phyloP scores from a whole-genome alignment of 441 rosid genomes.

The California macrophylla region DNA sequence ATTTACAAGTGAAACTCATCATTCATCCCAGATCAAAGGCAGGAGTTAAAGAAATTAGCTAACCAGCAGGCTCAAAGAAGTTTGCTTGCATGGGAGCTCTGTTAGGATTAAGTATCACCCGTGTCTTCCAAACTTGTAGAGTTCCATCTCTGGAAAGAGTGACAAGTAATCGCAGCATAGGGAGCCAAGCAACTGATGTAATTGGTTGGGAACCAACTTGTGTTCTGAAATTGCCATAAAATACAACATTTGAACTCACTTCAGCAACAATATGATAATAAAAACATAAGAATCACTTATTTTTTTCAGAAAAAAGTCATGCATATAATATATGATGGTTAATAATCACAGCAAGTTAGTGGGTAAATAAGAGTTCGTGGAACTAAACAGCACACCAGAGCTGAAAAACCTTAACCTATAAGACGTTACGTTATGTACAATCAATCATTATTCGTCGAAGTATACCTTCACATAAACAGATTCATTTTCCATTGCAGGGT shows the following conservation, averaged over 20 bases:
- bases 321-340: neutral
- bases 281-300: neutral
- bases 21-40: neutral
- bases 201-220: slow-evolving; percentile 98
- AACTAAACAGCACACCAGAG: neutral
- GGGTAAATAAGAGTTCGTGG: neutral
- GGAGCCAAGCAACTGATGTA: slow-evolving; percentile 80
- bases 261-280: neutral
- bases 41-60: slow-evolving; percentile 17
- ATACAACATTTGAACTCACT: slow-evolving; percentile 1
- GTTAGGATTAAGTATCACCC: slow-evolving; percentile 71
- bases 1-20: neutral
- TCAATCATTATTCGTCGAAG: neutral
- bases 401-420: neutral
- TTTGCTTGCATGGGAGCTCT: slow-evolving; percentile 88
- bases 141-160: slow-evolving; percentile 88
- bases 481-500: neutral
- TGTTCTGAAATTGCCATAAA: slow-evolving; percentile 37
- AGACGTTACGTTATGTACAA: neutral
- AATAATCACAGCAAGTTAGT: neutral
- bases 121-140: slow-evolving; percentile 92
- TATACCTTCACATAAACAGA: neutral
- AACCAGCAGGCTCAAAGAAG: slow-evolving; percentile 93
- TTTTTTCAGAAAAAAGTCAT: neutral
- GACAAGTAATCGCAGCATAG: slow-evolving; percentile 72